A percentile compares a stretch with the other conserved stretches of the same genome.
Conservation (phyloP, 495 filamentous ascomycete species). For the Chlorociboria aeruginascens region DNA sequence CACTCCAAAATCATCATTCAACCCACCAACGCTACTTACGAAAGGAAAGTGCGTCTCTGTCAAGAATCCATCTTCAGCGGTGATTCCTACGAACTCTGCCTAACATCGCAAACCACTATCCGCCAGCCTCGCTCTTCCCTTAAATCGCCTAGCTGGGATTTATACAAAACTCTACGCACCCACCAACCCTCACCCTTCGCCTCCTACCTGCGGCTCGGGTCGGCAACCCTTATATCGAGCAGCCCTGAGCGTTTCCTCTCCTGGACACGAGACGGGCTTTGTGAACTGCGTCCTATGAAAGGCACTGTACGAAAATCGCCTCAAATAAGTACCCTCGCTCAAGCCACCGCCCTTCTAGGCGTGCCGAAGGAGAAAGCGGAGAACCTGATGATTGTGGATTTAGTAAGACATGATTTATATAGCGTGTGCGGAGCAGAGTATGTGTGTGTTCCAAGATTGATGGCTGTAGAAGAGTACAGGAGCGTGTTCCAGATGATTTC, state of each 20-base stretch:
- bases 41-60: constrained; percentile 51
- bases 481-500: constrained; percentile 85
- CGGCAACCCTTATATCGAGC: constrained; percentile 61
- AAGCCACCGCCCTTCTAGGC: constrained; percentile 57
- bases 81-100: constrained; percentile 87
- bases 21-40: constrained; percentile 46
- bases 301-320: constrained; percentile 73
- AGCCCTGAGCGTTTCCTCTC: constrained; percentile 89
- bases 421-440: constrained; percentile 60
- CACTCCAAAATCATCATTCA: not conserved
- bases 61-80: constrained; percentile 62
- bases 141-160: constrained; percentile 37
- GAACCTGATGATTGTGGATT: constrained; percentile 96
- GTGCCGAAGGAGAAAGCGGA: constrained; percentile 86
- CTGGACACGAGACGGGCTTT: constrained; percentile 38
- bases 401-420: constrained; percentile 86
- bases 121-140: not conserved
- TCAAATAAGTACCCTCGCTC: constrained; percentile 40
- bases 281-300: constrained; percentile 80
- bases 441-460: constrained; percentile 54
- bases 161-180: constrained; percentile 58
- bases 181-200: constrained; percentile 81
- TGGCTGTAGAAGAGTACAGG: constrained; percentile 80
- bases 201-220: constrained; percentile 63
- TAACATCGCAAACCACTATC: constrained; percentile 64